Base-by-base conservation (phyloP, 2,329 filamentous ascomycete species). In the Stromatinia cepivora region DNA sequence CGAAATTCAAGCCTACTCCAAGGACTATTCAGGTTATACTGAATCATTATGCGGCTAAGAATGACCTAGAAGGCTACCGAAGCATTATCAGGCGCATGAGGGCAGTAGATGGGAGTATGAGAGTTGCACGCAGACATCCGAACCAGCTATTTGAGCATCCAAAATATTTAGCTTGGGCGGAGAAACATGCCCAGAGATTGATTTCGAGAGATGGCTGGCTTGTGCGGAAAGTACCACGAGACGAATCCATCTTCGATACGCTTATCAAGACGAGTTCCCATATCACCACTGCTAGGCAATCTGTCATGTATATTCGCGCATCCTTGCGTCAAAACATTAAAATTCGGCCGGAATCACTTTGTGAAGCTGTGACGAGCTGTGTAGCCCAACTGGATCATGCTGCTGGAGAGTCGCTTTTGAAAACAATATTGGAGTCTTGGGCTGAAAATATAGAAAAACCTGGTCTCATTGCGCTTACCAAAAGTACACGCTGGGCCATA, bases 41-140 rank as follows among this genome's bases (percentile, higher is more conserved):
- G n/a, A 71, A 77, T 53, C 74, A 78, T 68, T 78, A 78, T 61
- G 73, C 70, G 8, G 66, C 59, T 17, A 74, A 71, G 62, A 70
- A 69, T 39, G 73, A 79, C 64, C 28, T 25, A 15, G 54, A 67
- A 20, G 77, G 74, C 10, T 76, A 78, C 63, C 70, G 70, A 46
- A 50, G 61, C 39, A 72, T 77, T n/a, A 69, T 76, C 8, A 70
- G 70, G 61, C 72, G 74, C 9, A 78, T 79, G 77, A 70, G 74
- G 36, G 76, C 70, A 10, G 58, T 67, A 3, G 70, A 71, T 46
- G 70, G 70, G 39, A 67, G 48, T 70, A 73, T 59, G 72, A 69
- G 25, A n/a, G 31, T 70, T 39, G 57, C 20, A 34, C 53, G 42
- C 39, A 62, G 67, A 62, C 48, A 67, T 22, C n/a, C 48, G 36